Evolutionary conservation across 192 early-diverging fungal species (phyloP).

Genomic region (Gorgonomyces haynaldii): DNA sequence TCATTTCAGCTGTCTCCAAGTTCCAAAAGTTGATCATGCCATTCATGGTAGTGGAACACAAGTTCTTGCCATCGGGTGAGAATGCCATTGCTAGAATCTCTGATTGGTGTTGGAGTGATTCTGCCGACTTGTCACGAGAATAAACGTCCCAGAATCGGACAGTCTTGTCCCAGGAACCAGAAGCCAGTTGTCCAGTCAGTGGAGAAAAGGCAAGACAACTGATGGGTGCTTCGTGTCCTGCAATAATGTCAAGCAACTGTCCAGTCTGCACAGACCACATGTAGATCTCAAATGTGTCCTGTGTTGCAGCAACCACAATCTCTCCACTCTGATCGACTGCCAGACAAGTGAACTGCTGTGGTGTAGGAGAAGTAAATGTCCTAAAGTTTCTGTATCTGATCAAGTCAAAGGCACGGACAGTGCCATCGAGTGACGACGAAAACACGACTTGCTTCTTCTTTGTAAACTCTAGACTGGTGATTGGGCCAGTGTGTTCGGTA

Average conservation of each 20-base stretch:
- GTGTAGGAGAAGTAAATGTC: slow-evolving; percentile 89
- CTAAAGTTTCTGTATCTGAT: slow-evolving; percentile 97
- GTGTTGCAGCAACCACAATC: slow-evolving; percentile 85
- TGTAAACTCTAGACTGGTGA: slow-evolving; percentile 79
- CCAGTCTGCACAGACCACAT: slow-evolving; percentile 99
- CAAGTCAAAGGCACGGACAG: slow-evolving; percentile 95
- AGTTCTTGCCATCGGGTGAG: slow-evolving; percentile 80
- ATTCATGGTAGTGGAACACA: slow-evolving; percentile 79
- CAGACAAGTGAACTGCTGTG: slow-evolving; percentile 85
- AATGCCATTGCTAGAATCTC: slow-evolving; percentile 84
- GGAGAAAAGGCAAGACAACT: slow-evolving; percentile 76
- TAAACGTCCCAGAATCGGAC: slow-evolving; percentile 91
- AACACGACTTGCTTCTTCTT: slow-evolving; percentile 88
- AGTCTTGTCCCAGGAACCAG: slow-evolving; percentile 86
- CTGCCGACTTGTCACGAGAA: slow-evolving; percentile 65
- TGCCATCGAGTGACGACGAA: slow-evolving; percentile 92
- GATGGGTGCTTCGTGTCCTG: slow-evolving; percentile 89
- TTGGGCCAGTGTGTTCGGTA: slow-evolving; percentile 72
- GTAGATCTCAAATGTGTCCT: slow-evolving; percentile 93
- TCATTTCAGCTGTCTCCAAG: slow-evolving; percentile 56
- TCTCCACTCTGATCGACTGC: slow-evolving; percentile 96
- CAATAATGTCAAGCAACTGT: slow-evolving; percentile 86
- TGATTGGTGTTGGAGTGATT: slow-evolving; percentile 62
- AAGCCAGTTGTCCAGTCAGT: slow-evolving; percentile 64
- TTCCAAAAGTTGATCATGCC: slow-evolving; percentile 94